Percentiles rank a stretch among this genome's conserved stretches.
phyloP scores from a whole-genome alignment of 176 grass and related monocot species.

The Stipa capillata region DNA sequence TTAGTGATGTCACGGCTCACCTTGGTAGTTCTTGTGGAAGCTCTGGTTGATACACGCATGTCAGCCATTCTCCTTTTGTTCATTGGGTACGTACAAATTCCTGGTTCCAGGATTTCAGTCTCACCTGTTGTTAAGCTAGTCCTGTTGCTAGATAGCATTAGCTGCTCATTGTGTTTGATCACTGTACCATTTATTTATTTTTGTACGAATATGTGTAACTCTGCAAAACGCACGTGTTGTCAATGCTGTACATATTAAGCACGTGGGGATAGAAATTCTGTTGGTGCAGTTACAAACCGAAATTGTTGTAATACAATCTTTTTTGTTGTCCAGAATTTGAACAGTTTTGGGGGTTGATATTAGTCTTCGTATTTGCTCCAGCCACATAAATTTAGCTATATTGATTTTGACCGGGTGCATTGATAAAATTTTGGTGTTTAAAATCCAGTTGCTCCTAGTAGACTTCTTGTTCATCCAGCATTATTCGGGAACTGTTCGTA shows the following conservation, averaged over 20 bases:
- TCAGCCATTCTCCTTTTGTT: background rate
- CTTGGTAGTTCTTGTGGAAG: constrained; percentile 86
- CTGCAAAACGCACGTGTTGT: constrained; percentile 18
- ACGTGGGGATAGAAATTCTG: constrained; percentile 22
- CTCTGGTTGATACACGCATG: constrained; percentile 33
- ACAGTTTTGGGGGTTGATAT: constrained; percentile 5
- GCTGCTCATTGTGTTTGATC: constrained; percentile 23
- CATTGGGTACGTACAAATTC: background rate
- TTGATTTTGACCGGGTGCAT: background rate
- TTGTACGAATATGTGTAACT: constrained; percentile 20
- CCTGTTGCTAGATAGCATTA: constrained; percentile 41
- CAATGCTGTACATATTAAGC: constrained; percentile 44
- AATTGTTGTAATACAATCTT: constrained; percentile 12
- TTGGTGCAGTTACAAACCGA: background rate
- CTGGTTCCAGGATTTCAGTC: constrained; percentile 15
- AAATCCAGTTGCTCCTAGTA: background rate
- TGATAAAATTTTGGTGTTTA: background rate
- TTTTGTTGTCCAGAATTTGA: background rate
- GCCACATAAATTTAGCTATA: background rate
- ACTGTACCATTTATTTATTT: constrained; percentile 23
- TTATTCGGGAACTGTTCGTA: background rate
- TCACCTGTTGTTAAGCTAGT: constrained; percentile 25
- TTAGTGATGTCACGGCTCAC: constrained; percentile 44
- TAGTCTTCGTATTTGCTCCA: background rate
- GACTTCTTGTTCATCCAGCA: background rate